These are phyloP conservation scores for Lachancea waltii DNA, from an alignment of 805 yeast genomes.

Conservation along the genomic window DNA sequence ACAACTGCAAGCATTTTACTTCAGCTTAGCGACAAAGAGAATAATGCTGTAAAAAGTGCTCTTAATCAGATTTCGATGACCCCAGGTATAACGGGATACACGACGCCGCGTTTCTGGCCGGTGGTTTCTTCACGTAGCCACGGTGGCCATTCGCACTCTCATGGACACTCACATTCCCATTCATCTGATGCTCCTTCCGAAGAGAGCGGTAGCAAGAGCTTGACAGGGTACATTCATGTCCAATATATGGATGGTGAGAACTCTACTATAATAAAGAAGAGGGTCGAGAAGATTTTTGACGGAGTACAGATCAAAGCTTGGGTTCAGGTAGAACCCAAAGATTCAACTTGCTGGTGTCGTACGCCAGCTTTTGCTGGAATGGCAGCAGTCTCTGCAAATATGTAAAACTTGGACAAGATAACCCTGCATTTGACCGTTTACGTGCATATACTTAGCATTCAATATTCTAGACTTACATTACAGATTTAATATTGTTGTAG, in stretches of 20 bases:
- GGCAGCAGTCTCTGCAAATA: background rate
- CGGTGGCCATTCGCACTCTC: conserved; percentile 28
- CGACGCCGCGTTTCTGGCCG: conserved; percentile 93
- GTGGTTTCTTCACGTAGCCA: conserved; percentile 26
- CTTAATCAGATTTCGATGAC: conserved; percentile 61
- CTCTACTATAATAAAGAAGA: conserved; percentile 49
- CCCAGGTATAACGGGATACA: conserved; percentile 77
- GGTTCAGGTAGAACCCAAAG: conserved; percentile 63
- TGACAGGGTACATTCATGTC: conserved; percentile 78
- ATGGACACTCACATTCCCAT: conserved; percentile 39
- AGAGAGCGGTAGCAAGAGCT: conserved; percentile 24
- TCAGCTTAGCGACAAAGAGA: conserved; percentile 52
- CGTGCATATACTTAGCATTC: conserved; percentile 3
- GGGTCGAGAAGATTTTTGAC: conserved; percentile 51
- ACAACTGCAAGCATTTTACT: conserved; percentile 70
- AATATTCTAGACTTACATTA: conserved; percentile 2
- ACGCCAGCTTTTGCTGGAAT: conserved; percentile 14
- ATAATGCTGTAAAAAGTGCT: conserved; percentile 53
- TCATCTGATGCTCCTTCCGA: conserved; percentile 27
- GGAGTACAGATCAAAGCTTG: conserved; percentile 45
- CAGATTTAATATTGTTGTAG: conserved; percentile 23
- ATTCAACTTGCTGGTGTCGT: conserved; percentile 65
- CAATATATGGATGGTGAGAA: conserved; percentile 65
- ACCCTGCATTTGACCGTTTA: background rate
- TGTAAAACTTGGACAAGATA: background rate